A percentile compares a stretch with the other conserved stretches of the same genome.
Evolutionary conservation across 495 filamentous ascomycete genomes (phyloP).

Genomic region (Penicillium canescens): DNA sequence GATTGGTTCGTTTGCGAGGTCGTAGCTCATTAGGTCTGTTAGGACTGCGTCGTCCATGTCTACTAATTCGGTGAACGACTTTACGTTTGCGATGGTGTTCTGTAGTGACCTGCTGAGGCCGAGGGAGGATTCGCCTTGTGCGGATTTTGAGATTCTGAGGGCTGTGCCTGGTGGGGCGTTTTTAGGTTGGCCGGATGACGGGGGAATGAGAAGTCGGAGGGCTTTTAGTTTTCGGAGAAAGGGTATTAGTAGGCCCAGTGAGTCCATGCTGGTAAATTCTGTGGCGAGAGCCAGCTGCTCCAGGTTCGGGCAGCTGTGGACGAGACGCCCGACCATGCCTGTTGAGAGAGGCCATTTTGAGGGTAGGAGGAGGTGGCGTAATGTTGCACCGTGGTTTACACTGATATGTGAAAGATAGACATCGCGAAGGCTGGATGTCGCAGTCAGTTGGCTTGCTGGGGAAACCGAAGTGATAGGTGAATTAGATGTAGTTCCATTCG

Average conservation of each 20-base stretch:
- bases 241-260: conserved; percentile 43
- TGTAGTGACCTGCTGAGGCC: conserved; percentile 4
- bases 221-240: conserved; percentile 49
- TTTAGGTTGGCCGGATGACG: conserved; percentile 16
- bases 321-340: conserved; percentile 49
- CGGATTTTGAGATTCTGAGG: background rate
- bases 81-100: conserved; percentile 19
- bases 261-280: conserved; percentile 43
- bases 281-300: conserved; percentile 58
- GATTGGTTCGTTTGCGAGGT: conserved; percentile 35
- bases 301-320: conserved; percentile 56
- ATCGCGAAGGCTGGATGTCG: conserved; percentile 38
- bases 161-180: background rate
- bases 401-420: conserved; percentile 45
- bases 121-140: background rate
- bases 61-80: conserved; percentile 33
- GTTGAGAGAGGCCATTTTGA: conserved; percentile 55
- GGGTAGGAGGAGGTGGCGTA: conserved; percentile 58
- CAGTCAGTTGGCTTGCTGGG: conserved; percentile 25
- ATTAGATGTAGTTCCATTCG: conserved; percentile 16
- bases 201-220: conserved; percentile 44
- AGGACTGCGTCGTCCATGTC: conserved; percentile 40
- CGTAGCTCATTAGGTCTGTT: conserved; percentile 30
- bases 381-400: conserved; percentile 47
- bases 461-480: conserved; percentile 25